Base-by-base conservation (phyloP, 306 rosid genomes). In the Cicer yamashitae region DNA sequence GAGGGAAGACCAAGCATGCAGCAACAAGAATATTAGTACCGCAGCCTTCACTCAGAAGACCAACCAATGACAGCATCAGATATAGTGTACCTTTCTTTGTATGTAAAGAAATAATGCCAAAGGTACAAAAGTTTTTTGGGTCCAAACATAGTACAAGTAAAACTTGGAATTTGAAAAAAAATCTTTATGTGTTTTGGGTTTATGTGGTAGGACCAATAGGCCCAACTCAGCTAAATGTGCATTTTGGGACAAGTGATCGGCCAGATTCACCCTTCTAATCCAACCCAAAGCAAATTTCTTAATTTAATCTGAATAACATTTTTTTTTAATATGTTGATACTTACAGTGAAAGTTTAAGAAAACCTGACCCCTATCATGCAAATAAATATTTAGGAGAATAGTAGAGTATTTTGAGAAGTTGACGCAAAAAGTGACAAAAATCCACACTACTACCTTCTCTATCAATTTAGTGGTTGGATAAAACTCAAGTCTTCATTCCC, bases 21-120 rank as follows among this genome's bases (percentile, higher is more conserved):
- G 58, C 10, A 54, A 14, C 48, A 76, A 65, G 68, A 44, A 45
- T 39, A 44, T 7, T 13, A 62, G 39, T 72, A 39, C 15, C 58
- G 52, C 53, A 70, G 73, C 66, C 10, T 61, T 70, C 46, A 25
- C 70, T 69, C 61, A 71, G 48, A 57, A 39, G 75, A 81, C 34
- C 45, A 64, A 62, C 70, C 38, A 75, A 59, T 79, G 75, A 71
- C 57, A 77, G 72, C 64, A 74, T 71, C 20, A 68, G 83, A 44
- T 37, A 45, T 45, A 12, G 9, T 7, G 68, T 65, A 22, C 15
- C 47, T 75, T 70, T 75, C 58, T 57, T 70, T 56, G 59, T 70
- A 7, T 17, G 3, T 0, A 18, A 50, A 75, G 61, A 70, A 70
- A 69, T 80, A 79, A 63, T 70, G 61, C n/a, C 67, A 64, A 79